Base-by-base conservation (phyloP, 805 yeast genomes). In the Yarrowia hollandica region DNA sequence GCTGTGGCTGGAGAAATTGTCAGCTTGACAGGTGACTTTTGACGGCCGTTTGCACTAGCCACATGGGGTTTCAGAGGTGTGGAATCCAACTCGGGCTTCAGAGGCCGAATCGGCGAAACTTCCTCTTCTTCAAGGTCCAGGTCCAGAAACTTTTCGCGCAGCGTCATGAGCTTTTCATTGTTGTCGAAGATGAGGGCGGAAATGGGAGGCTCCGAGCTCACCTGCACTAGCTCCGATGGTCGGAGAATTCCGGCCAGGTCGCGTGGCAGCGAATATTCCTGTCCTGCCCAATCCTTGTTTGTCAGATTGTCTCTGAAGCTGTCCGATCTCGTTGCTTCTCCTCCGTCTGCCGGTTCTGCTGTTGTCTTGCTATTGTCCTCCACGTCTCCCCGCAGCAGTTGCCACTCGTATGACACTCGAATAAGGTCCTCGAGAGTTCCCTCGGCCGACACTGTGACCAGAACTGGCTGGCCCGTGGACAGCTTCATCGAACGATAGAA, bases 361-460 rank as follows among this genome's bases (percentile, higher is more conserved):
- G 33, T 26, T 2, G 54, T n/a, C 25, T 26, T 23, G 31, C 21
- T 16, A 9, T 18, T 26, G n/a, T 35, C 38, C 26, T 52, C 58
- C 25, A 31, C 35, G 12, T 25, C 42, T 11, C 58, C 58, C 2
- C 44, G 16, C 18, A 52, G 44, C 19, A 52, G 19, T 6, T 52
- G 58, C 58, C 67, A 65, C 42, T 65, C 67, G 26, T 64, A 66
- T 14, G 66, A 56, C 8, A 65, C 62, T n/a, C 67, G 50, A 10
- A 66, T 63, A 50, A 65, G 54, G 37, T 64, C 67, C 25, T 65
- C 67, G 9, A 65, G 61, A 10, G 65, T 60, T 2, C 65, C 66
- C 12, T 59, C 41, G 5, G 62, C 60, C 5, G 67, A 64, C 19
- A 61, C 62, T 19, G 62, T 64, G 31, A 65, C 59, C n/a, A 65